A percentile compares a stretch with the other conserved stretches of the same genome.
Evolutionary conservation across 169 alveolate species (phyloP).

Genomic region (Miamiensis avidus): DNA sequence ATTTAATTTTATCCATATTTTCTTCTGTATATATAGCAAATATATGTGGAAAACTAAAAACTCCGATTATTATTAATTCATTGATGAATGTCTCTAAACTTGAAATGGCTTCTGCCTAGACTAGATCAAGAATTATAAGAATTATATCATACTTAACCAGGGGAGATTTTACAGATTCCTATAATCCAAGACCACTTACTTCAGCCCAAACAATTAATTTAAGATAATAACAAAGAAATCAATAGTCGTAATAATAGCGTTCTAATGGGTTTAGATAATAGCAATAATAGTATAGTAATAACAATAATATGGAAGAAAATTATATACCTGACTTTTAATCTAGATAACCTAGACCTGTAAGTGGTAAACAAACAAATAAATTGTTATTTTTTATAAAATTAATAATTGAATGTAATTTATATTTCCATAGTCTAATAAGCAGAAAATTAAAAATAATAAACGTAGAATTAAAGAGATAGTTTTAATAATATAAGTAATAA

Average conservation of each 20-base stretch:
- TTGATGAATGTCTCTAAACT: slow-evolving; percentile 40
- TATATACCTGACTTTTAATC: too few relatives aligned
- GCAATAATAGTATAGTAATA: neutral
- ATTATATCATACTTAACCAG: slow-evolving; percentile 37
- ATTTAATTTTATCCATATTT: neutral
- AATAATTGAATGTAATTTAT: too few relatives aligned
- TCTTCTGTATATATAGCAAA: neutral
- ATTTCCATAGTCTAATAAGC: neutral
- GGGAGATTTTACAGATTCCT: slow-evolving; percentile 10
- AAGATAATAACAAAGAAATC: neutral
- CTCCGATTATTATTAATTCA: slow-evolving; percentile 30
- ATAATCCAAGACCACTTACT: slow-evolving; percentile 14
- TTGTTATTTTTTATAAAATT: too few relatives aligned
- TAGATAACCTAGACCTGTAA: neutral
- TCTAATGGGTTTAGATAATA: neutral
- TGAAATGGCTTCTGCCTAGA: slow-evolving; percentile 38
- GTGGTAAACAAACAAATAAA: too few relatives aligned
- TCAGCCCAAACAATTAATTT: neutral
- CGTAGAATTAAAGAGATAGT: neutral
- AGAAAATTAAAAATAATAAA: neutral
- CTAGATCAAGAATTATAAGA: slow-evolving; percentile 50
- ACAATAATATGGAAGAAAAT: neutral
- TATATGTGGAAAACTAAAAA: slow-evolving; percentile 14
- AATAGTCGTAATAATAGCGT: neutral
- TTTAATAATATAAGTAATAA: too few relatives aligned